Evolutionary conservation across 805 yeast species (phyloP).

Genomic region (Zygosaccharomyces kombuchaensis): DNA sequence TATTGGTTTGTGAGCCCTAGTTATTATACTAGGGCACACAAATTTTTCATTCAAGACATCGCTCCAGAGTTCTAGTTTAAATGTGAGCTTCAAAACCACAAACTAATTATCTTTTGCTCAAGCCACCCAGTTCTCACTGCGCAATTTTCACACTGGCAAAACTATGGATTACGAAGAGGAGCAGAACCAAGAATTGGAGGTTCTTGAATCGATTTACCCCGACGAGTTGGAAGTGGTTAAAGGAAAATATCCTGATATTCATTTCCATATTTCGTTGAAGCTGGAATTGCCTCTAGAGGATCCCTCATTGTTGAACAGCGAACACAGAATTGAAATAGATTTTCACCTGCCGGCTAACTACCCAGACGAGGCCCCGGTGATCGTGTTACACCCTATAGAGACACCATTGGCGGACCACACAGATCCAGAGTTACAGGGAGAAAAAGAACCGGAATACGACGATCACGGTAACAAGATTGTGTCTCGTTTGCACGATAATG

Average conservation of each 20-base stretch:
- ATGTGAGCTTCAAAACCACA: neutral
- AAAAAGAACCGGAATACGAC: slow-evolving; percentile 38
- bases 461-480: slow-evolving; percentile 48
- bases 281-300: slow-evolving; percentile 44
- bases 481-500: slow-evolving; percentile 44
- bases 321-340: slow-evolving; percentile 52
- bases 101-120: neutral
- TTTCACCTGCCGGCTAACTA: slow-evolving; percentile 73
- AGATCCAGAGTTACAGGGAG: slow-evolving; percentile 36
- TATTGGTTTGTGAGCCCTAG: neutral
- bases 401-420: slow-evolving; percentile 28
- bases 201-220: slow-evolving; percentile 86
- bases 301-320: slow-evolving; percentile 43
- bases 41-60: neutral
- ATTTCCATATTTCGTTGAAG: slow-evolving; percentile 41
- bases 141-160: neutral
- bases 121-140: neutral
- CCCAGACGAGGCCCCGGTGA: slow-evolving; percentile 73
- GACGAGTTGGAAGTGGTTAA: slow-evolving; percentile 60
- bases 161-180: slow-evolving; percentile 76
- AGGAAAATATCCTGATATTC: slow-evolving; percentile 43
- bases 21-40: neutral
- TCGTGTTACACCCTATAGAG: slow-evolving; percentile 41
- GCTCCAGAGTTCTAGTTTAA: neutral
- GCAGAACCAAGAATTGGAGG: slow-evolving; percentile 85